Evolutionary conservation across 2,329 filamentous ascomycete genomes (phyloP).

Genomic region (Hymenoscyphus fructigenus): DNA sequence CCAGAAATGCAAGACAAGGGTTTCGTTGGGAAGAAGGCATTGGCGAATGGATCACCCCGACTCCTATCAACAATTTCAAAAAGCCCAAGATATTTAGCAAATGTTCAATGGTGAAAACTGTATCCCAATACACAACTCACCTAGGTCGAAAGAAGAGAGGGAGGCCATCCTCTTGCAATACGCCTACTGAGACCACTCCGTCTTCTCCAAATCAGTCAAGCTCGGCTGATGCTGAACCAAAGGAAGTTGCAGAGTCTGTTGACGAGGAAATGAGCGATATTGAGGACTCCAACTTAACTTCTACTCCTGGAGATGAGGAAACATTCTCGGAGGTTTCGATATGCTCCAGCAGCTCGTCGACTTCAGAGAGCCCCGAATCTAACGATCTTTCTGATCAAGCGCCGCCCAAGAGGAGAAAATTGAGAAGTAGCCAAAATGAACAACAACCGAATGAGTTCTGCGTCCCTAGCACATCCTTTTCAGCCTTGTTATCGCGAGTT

Average conservation of each 20-base stretch:
- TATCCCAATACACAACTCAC: neutral
- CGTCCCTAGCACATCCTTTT: constrained; percentile 3
- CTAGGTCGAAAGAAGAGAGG: neutral
- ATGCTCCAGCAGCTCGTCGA: constrained; percentile 2
- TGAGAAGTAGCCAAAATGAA: neutral
- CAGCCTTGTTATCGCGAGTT: constrained; percentile 13
- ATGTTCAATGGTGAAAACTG: neutral
- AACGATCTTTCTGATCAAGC: neutral
- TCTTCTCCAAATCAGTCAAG: too few species aligned
- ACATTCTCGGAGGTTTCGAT: constrained; percentile 14
- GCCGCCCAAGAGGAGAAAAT: neutral
- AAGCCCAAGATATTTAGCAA: neutral
- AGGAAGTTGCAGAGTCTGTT: neutral
- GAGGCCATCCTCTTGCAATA: neutral
- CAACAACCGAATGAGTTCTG: neutral
- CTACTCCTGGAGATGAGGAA: constrained; percentile 8
- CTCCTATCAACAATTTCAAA: constrained; percentile 39
- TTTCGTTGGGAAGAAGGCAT: constrained; percentile 57
- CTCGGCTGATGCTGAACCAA: neutral
- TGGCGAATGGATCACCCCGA: constrained; percentile 54
- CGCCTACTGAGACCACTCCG: neutral
- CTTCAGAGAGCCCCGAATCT: neutral
- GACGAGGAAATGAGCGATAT: neutral
- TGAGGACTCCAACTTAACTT: constrained; percentile 7
- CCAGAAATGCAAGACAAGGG: constrained; percentile 21